Evolutionary conservation across 176 grass and related monocot species (phyloP).

Genomic region (Oryza coarctata): DNA sequence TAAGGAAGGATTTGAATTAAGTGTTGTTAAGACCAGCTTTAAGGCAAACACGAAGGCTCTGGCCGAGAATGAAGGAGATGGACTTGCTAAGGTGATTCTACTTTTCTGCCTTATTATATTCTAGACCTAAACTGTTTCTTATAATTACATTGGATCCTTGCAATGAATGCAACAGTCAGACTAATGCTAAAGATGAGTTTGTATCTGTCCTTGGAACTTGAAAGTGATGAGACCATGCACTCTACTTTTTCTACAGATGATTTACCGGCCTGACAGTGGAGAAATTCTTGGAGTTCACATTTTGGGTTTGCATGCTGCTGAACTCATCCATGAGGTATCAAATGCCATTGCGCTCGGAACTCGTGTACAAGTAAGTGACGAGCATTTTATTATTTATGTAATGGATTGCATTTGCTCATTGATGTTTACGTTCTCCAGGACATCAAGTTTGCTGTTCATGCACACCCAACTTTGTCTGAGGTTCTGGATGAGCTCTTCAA

Average conservation of each 20-base stretch:
- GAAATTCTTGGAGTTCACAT: constrained; percentile 97
- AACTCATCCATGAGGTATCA: constrained; percentile 85
- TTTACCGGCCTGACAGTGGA: constrained; percentile 78
- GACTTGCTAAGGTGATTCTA: constrained; percentile 51
- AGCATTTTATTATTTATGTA: neutral
- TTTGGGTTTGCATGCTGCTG: constrained; percentile 85
- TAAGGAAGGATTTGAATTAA: constrained; percentile 79
- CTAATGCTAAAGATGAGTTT: neutral
- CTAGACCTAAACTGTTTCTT: neutral
- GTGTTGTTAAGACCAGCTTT: constrained; percentile 94
- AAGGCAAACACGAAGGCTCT: constrained; percentile 99
- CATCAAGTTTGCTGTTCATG: constrained; percentile 74
- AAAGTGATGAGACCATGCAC: neutral
- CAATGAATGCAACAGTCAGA: neutral
- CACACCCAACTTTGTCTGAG: constrained; percentile 83
- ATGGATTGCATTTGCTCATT: neutral
- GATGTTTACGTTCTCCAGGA: constrained; percentile 37
- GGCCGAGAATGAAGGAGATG: constrained; percentile 95
- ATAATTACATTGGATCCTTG: neutral
- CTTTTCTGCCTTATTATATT: neutral
- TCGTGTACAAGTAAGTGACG: constrained; percentile 55
- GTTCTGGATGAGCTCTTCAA: constrained; percentile 89
- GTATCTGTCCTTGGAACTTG: neutral
- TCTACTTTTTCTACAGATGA: constrained; percentile 48
- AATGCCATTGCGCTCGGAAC: constrained; percentile 86